Base-by-base conservation (phyloP, 2,329 filamentous ascomycete species). In the Macrophomina pseudophaseolina region DNA sequence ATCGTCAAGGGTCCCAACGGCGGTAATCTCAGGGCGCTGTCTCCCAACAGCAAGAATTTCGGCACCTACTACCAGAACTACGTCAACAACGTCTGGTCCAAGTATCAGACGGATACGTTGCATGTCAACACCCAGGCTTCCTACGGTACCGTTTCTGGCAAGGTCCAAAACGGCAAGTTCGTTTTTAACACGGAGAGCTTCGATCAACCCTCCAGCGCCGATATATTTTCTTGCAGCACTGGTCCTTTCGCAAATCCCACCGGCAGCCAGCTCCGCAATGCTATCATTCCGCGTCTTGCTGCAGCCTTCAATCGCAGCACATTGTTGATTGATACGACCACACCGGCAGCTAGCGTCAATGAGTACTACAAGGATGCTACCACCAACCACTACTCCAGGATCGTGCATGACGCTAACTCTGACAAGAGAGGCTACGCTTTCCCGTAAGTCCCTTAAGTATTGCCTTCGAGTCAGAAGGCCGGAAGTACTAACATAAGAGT, bases 271-370 rank as follows among this genome's bases (percentile, higher is more conserved):
- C 76, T 79, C 66, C 79, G 80, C 18, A 82, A 82, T 68, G 88
- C 88, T 48, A 85, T 94, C 66, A 88, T 89, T 8, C 90, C 92
- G 0, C 84, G 92, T n/a, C 79, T 95, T 14, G 86, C 90, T 0
- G 91, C 92, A 1, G 91, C 90, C 0, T 87, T 94, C 72, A 93
- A 94, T 78, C 85, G 92, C 28, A 88, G 86, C 40, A 94, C 90
- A 11, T 78, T 95, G 68, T 78, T 91, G 59, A 73, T 78, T 5
- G 75, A 77, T 8, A 76, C 79, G 12, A 72, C 73, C 69, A 73
- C 82, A 72, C 75, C 82, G 64, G 68, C 80, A 76, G 65, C 75
- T 74, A 32, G 73, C 72, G n/a, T 69, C 8, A 65, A 66, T 5
- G 66, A 71, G 38, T 80, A 79, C 63, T 80, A 80, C 67, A 71